Percentiles rank a stretch among this genome's conserved stretches.
Evolutionary conservation across 331 rosid species (phyloP).

Genomic region (Saraca asoca): DNA sequence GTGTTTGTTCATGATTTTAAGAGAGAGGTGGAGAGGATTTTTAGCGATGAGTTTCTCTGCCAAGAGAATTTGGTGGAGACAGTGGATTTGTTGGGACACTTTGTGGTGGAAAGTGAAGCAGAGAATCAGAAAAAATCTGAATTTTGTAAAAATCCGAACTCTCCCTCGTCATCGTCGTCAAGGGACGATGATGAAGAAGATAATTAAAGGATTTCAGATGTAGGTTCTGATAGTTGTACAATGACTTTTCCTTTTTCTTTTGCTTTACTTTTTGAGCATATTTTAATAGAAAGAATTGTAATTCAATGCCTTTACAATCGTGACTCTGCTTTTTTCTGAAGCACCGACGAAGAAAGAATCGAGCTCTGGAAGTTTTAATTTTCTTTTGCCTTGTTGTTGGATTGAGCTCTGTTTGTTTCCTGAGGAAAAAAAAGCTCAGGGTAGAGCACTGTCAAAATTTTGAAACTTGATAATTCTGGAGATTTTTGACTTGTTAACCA

Average conservation of each 20-base stretch:
- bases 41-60: conserved; percentile 76
- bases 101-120: conserved; percentile 44
- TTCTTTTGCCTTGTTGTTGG: not conserved
- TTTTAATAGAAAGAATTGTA: conserved; percentile 30
- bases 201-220: conserved; percentile 15
- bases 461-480: conserved; percentile 14
- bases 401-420: conserved; percentile 13
- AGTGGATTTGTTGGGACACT: conserved; percentile 66
- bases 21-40: conserved; percentile 76
- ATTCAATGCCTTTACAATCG: conserved; percentile 24
- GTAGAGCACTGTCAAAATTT: conserved; percentile 16
- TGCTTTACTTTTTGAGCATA: not conserved
- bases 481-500: not conserved
- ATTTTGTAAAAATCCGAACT: conserved; percentile 54
- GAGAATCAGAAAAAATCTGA: not conserved
- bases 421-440: conserved; percentile 16
- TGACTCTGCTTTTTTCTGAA: not conserved
- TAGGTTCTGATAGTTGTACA: conserved; percentile 37
- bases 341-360: conserved; percentile 14
- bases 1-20: conserved; percentile 77
- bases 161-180: conserved; percentile 25
- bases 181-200: conserved; percentile 39
- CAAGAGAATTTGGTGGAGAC: conserved; percentile 63
- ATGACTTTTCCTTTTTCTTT: not conserved
- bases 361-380: not conserved